These are phyloP conservation scores for Cryptomeria japonica DNA, from an alignment of 75 land plant species.

Conservation along the genomic window DNA sequence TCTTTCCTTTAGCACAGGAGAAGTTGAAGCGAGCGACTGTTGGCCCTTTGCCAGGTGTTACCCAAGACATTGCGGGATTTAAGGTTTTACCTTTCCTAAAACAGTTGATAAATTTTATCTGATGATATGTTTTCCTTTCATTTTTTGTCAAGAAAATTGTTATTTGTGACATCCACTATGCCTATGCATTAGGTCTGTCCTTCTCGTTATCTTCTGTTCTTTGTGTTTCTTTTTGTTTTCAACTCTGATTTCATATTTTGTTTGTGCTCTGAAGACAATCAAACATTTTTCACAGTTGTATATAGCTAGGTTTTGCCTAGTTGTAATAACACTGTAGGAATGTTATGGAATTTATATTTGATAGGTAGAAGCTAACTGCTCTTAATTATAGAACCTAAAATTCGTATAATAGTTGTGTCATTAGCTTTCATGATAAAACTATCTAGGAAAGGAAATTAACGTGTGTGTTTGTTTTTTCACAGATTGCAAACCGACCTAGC, in stretches of 20 bases:
- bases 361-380: neutral
- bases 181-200: neutral
- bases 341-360: neutral
- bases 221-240: neutral
- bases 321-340: neutral
- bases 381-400: neutral
- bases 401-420: neutral
- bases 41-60: slow-evolving; percentile 96
- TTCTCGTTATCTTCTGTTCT: neutral
- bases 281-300: neutral
- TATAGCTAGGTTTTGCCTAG: neutral
- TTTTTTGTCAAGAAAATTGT: neutral
- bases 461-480: neutral
- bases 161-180: neutral
- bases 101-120: neutral
- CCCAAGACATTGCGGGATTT: slow-evolving; percentile 88
- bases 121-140: neutral
- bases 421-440: neutral
- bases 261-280: neutral
- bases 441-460: neutral
- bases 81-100: slow-evolving; percentile 50
- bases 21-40: slow-evolving; percentile 82
- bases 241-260: neutral
- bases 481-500: slow-evolving; percentile 93
- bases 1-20: slow-evolving; percentile 65